Conservation (phyloP, 768 basidiomycete species). For the Myochromella boudieri region DNA sequence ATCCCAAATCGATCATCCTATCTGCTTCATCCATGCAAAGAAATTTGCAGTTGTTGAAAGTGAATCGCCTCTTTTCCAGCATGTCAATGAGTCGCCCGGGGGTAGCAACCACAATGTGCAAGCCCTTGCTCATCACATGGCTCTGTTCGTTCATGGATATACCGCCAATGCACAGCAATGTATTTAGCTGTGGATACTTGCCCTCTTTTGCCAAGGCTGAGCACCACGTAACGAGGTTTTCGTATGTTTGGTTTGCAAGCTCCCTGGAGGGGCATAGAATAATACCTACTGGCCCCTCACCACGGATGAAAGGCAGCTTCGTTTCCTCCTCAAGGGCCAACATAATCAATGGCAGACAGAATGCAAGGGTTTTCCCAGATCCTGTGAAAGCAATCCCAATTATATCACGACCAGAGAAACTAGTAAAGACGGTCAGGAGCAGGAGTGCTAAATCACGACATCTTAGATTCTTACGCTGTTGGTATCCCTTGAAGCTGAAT, state of each 20-base stretch:
- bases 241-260: constrained; percentile 94
- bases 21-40: constrained; percentile 99
- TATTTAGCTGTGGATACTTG: constrained; percentile 83
- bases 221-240: constrained; percentile 89
- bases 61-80: constrained; percentile 93
- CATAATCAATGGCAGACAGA: constrained; percentile 98
- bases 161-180: constrained; percentile 93
- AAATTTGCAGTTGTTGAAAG: constrained; percentile 92
- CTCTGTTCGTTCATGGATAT: constrained; percentile 99
- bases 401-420: constrained; percentile 94
- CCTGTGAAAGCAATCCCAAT: constrained; percentile 99
- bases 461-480: constrained; percentile 65
- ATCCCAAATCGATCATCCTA: constrained; percentile 98
- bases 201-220: constrained; percentile 75
- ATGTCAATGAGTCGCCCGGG: constrained; percentile 97
- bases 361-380: constrained; percentile 97
- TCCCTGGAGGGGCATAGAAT: constrained; percentile 97
- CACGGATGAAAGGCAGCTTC: constrained; percentile 84
- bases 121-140: constrained; percentile 84
- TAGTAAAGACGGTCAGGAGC: constrained; percentile 30
- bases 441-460: constrained; percentile 11
- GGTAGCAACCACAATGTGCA: constrained; percentile 96
- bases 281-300: constrained; percentile 97
- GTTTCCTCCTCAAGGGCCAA: constrained; percentile 90
- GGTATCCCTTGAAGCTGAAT: constrained; percentile 98